Conservation (phyloP, 2,329 filamentous ascomycete species). For the Mariannaea elegans region DNA sequence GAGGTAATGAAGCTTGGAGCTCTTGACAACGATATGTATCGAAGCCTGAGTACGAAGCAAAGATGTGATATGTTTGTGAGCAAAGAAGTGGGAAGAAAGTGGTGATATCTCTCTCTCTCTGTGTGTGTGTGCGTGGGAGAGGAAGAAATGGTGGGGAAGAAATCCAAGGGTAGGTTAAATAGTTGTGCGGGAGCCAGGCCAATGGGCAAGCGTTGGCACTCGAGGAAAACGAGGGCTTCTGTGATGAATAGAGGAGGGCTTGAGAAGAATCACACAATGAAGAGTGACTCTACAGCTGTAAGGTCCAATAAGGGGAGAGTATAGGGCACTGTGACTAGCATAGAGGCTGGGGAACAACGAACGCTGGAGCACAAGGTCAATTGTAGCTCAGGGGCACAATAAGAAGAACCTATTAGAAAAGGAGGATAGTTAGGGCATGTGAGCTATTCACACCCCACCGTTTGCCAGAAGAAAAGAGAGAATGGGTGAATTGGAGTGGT, state of each 20-base stretch:
- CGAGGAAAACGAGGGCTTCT: neutral
- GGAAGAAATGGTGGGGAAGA: neutral
- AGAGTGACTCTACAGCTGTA: neutral
- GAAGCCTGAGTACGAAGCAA: neutral
- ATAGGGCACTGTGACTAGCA: no score
- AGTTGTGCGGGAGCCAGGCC: neutral
- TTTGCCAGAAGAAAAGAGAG: no score
- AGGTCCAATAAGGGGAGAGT: neutral
- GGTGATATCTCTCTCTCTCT: neutral
- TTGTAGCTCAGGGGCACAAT: neutral
- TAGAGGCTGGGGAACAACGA: no score
- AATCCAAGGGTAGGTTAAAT: neutral
- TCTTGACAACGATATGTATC: neutral
- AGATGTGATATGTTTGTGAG: neutral
- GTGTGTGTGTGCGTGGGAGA: neutral
- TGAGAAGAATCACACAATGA: neutral
- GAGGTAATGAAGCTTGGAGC: neutral
- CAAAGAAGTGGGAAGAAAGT: neutral
- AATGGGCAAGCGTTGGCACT: neutral
- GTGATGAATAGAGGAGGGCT: neutral
- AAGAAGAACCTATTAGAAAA: no score
- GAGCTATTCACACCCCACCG: no score
- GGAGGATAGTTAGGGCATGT: no score
- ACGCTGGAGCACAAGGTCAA: no score
- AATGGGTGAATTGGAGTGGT: no score